Conservation (phyloP, 1,284 basidiomycete genomes). For the Naganishia sp. region DNA sequence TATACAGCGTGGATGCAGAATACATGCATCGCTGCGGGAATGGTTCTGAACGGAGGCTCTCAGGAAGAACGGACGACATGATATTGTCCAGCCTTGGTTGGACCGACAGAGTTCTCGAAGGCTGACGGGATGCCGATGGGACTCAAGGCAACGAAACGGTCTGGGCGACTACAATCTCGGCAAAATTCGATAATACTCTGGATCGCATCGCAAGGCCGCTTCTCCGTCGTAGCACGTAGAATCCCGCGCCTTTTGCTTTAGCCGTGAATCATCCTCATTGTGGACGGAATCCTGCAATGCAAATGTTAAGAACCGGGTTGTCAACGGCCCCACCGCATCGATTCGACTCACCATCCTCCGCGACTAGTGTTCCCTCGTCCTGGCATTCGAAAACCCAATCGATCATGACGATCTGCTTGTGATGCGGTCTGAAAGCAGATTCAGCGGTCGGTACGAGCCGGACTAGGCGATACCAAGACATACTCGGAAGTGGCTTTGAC, state of each 20-base stretch:
- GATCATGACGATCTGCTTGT: conserved; percentile 71
- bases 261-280: not conserved
- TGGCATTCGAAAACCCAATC: conserved; percentile 75
- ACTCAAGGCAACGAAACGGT: no score
- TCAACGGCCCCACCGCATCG: not conserved
- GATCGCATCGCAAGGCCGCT: no score
- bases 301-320: no score
- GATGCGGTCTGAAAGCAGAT: conserved; percentile 65
- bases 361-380: conserved; percentile 74
- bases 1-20: conserved; percentile 15
- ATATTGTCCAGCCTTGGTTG: no score
- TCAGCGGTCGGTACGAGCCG: conserved; percentile 3
- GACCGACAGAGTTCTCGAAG: no score
- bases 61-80: no score
- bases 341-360: conserved; percentile 61
- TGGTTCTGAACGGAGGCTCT: no score
- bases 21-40: not conserved
- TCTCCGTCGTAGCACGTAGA: no score
- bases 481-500: conserved; percentile 71
- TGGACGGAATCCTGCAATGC: not conserved
- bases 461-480: conserved; percentile 33
- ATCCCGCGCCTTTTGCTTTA: no score
- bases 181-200: no score
- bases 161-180: no score
- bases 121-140: no score